A percentile compares a stretch with the other conserved stretches of the same genome.
These are phyloP conservation scores for Trichaptum fuscoviolaceum DNA, from an alignment of 768 basidiomycete species.

Conservation along the genomic window DNA sequence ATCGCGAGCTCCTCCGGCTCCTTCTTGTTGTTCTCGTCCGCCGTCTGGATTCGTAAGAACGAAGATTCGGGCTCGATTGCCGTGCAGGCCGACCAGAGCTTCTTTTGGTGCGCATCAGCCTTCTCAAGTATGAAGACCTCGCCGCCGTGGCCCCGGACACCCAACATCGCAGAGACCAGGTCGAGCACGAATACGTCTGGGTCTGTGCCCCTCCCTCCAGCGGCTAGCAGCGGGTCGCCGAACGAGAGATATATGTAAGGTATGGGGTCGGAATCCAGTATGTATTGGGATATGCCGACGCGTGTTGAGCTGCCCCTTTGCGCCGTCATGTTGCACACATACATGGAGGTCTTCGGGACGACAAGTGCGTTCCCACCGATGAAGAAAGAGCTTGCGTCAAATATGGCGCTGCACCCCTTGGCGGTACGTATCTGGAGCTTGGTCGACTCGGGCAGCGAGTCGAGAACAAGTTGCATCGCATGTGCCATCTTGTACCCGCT, in stretches of 20 bases:
- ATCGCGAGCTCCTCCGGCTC: conserved; percentile 5
- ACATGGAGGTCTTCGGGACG: background rate
- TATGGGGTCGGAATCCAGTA: conserved; percentile 3
- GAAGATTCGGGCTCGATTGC: conserved; percentile 10
- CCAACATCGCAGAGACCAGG: conserved; percentile 14
- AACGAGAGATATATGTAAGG: conserved; percentile 17
- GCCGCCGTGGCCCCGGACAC: conserved; percentile 15
- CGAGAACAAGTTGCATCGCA: conserved; percentile 17
- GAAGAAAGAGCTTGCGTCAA: conserved; percentile 6
- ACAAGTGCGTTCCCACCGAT: background rate
- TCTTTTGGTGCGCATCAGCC: conserved; percentile 16
- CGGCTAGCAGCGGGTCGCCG: conserved; percentile 11
- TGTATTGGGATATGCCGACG: background rate
- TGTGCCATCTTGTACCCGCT: conserved; percentile 15
- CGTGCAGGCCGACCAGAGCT: conserved; percentile 13
- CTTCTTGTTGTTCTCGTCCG: conserved; percentile 8
- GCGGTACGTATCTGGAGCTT: conserved; percentile 16
- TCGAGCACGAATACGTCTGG: conserved; percentile 2
- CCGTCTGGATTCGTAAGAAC: conserved; percentile 12
- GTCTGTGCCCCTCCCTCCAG: conserved; percentile 13
- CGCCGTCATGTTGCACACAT: background rate
- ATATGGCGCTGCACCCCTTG: conserved; percentile 12
- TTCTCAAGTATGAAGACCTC: conserved; percentile 20
- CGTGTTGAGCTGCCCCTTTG: background rate
- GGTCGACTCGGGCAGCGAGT: conserved; percentile 16